Evolutionary conservation across 148 eudicot genomes (phyloP), one percentile per base, ranked within the genome.

Genomic region (Rhododendron ovatum): DNA sequence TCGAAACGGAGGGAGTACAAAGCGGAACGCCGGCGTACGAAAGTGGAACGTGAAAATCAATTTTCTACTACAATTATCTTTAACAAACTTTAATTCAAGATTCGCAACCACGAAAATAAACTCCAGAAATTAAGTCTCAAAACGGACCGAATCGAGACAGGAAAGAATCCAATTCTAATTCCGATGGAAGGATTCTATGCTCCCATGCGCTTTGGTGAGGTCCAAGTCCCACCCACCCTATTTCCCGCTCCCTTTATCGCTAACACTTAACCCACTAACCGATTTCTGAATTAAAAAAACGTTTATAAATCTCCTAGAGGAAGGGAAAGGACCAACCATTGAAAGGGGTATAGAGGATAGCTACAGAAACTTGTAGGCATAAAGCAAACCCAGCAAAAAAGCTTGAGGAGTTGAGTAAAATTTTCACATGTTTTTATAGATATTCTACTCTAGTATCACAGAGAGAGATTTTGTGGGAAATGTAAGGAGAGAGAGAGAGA

Each of bases 401-500:
- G 84, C 89, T 87, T 84, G 67, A 69, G 20, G 39, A 6, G 65
- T 59, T 80, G 55, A 67, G 80, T 45, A 20, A 84, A 50, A 33
- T 83, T 79, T 13, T 61, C 15, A 26, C 35, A 79, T 28, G 35
- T 48, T 37, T 15, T 35, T 5, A 1, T 20, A 1, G 37, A 18
- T 57, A 55, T 28, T 10, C 83, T 30, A 48, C 5, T 57, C n/a
- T n/a, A n/a, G 73, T 3, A 57, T 20, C 73, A n/a, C 22, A 22
- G 51, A 83, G 45, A 43, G 83, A 57, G 82, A 87, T 79, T 87
- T 77, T 76, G 77, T 83, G 82, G 80, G 81, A 91, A 80, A 1
- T 82, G 88, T 82, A 87, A 86, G 86, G 55, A 12, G 53, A 50
- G 53, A 50, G 53, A 51, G 61, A 55, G 26, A 43, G 84, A 75